phyloP scores from a whole-genome alignment of 2,329 filamentous ascomycete genomes.

The Fusarium annulatum region DNA sequence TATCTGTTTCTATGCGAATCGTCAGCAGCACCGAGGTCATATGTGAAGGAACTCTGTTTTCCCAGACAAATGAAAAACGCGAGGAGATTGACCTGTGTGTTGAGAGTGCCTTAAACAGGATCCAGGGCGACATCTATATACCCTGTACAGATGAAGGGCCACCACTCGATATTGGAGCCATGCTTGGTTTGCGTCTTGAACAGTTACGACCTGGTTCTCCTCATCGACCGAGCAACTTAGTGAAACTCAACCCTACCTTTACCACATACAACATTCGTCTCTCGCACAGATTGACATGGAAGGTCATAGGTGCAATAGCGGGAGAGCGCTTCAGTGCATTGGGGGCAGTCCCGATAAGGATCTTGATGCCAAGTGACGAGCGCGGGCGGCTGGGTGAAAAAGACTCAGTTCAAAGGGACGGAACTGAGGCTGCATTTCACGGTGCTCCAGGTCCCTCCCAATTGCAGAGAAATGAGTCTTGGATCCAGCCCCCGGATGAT shows the following conservation, averaged over 20 bases:
- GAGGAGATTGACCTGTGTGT: slow-evolving; percentile 10
- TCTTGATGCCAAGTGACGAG: slow-evolving; percentile 19
- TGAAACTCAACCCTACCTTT: slow-evolving; percentile 35
- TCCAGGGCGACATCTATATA: neutral
- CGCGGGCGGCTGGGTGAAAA: neutral
- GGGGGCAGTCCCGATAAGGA: neutral
- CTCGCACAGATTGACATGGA: slow-evolving; percentile 41
- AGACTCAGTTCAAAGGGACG: accelerated
- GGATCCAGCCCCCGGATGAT: slow-evolving; percentile 12
- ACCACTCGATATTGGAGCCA: slow-evolving; percentile 18
- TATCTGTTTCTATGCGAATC: slow-evolving; percentile 22
- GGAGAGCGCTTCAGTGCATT: neutral
- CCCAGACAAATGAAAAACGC: neutral
- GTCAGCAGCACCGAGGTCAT: slow-evolving; percentile 5
- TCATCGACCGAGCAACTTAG: accelerated
- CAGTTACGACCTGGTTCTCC: neutral
- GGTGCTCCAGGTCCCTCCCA: neutral
- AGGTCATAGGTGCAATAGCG: neutral
- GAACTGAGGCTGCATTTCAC: neutral
- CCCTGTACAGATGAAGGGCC: slow-evolving; percentile 8
- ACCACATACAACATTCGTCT: slow-evolving; percentile 46
- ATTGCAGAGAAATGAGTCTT: neutral
- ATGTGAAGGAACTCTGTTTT: slow-evolving; percentile 1
- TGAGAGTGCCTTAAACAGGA: neutral
- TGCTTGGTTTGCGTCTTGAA: slow-evolving; percentile 24